Evolutionary conservation across 768 basidiomycete species (phyloP).

Genomic region (Hericium rajendrae): DNA sequence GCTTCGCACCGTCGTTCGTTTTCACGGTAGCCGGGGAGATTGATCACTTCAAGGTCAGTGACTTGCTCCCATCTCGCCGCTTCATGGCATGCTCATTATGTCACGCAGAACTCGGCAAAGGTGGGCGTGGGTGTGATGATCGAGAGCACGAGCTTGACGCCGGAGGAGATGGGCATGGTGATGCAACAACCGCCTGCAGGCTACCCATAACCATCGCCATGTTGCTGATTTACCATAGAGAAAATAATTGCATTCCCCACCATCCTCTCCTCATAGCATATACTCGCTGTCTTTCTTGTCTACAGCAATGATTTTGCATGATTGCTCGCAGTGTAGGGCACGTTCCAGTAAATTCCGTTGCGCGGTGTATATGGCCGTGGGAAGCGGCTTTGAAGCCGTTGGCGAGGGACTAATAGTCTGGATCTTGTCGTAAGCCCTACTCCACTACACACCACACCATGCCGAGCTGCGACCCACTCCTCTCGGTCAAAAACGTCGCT

Average conservation of each 20-base stretch:
- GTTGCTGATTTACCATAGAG: conserved; percentile 4
- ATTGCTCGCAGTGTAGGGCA: too few relatives aligned
- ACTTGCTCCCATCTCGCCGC: neutral
- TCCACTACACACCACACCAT: too few relatives aligned
- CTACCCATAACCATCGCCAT: conserved; percentile 6
- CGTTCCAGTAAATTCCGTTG: too few relatives aligned
- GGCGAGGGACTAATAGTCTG: too few relatives aligned
- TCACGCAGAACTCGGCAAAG: conserved; percentile 74
- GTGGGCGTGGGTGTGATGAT: conserved; percentile 98
- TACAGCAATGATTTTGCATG: too few relatives aligned
- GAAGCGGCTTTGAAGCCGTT: too few relatives aligned
- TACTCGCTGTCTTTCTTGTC: too few relatives aligned
- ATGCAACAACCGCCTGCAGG: conserved; percentile 17
- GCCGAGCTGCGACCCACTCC: conserved; percentile 5
- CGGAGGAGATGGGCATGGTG: conserved; percentile 64
- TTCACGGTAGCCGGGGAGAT: conserved; percentile 96
- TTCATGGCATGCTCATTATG: neutral
- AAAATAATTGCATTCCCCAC: too few relatives aligned
- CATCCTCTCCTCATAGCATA: too few relatives aligned
- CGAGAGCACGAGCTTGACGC: conserved; percentile 72
- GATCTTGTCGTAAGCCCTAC: too few relatives aligned
- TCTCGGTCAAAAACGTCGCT: conserved; percentile 44
- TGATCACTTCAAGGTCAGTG: conserved; percentile 89
- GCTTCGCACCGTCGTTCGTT: conserved; percentile 90
- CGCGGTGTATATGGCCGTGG: too few relatives aligned